Evolutionary conservation across 495 filamentous ascomycete species (phyloP), one percentile per base, ranked within the genome.

Genomic region (Penicillium cosmopolitanum): DNA sequence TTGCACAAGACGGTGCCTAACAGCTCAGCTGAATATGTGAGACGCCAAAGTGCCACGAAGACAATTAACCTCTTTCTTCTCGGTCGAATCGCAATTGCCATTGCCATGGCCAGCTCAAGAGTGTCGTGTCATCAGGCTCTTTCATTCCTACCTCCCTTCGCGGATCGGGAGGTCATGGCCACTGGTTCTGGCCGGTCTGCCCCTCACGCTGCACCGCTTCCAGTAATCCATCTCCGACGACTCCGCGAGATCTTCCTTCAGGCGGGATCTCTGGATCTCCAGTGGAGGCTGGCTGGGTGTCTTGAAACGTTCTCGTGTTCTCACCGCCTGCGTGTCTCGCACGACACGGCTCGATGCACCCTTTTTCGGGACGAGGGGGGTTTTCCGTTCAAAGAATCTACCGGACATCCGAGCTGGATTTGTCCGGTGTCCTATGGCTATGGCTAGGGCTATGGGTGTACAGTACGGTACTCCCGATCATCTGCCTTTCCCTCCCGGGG

Each of bases 141-240:
- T 15, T 3, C n/a, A 5, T 46, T 16, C 3, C 19, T 12, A 12
- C 8, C 4, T 48, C 19, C 23, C 2, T 5, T 48, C 19, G 19
- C 5, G 10, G 46, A 47, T 31, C 28, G 28, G 23, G 6, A 21
- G 53, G 16, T 21, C 19, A 16, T 34, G 53, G 40, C 25, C 12
- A 33, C 40, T 47, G 15, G 5, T 16, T 13, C 15, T 33, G 55
- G 38, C 50, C 47, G 50, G 38, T 25, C 23, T 38, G 47, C 58
- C 58, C 55, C 55, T 57, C 55, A 63, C 55, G 44, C 55, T 55
- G 60, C 53, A 34, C 60, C 53, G n/a, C 60, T 55, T 64, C 19
- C 13, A 54, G 61, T 53, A 64, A 53, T 33, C 13, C 50, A 62
- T 54, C 56, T 62, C 63, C 59, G 60, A 54, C 35, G 10, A 18